Evolutionary conservation across 176 grass and related monocot species (phyloP).

Genomic region (Themeda triandra): DNA sequence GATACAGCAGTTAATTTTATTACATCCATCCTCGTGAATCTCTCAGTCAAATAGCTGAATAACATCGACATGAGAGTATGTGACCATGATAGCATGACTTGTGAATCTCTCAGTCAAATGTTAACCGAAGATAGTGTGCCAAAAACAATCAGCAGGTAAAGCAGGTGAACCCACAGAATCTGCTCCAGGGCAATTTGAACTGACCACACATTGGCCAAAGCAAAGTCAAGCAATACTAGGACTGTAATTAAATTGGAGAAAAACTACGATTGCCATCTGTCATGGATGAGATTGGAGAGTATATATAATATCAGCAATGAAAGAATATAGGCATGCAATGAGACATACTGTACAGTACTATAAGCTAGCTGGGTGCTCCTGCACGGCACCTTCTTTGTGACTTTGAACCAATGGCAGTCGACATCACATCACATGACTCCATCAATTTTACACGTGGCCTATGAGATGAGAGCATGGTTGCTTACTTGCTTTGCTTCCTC

Average conservation of each 20-base stretch:
- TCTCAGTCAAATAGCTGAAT: neutral
- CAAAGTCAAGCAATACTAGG: neutral
- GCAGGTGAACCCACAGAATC: neutral
- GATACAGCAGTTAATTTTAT: neutral
- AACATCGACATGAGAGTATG: neutral
- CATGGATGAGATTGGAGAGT: no score
- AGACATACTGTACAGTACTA: no score
- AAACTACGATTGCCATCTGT: no score
- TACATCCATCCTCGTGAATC: neutral
- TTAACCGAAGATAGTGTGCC: neutral
- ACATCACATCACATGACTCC: neutral
- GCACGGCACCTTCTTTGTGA: no score
- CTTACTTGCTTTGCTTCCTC: neutral
- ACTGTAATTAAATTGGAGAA: no score
- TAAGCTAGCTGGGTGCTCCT: no score
- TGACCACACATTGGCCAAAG: neutral
- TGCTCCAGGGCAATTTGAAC: neutral
- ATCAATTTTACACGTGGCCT: neutral
- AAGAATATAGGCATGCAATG: no score
- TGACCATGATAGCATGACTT: neutral
- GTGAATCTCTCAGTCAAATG: neutral
- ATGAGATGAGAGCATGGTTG: neutral
- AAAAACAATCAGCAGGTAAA: neutral
- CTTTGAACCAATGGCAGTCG: no score
- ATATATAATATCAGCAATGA: no score